These are phyloP conservation scores for Clavulina sp. DNA, from an alignment of 768 basidiomycete species.

Conservation along the genomic window DNA sequence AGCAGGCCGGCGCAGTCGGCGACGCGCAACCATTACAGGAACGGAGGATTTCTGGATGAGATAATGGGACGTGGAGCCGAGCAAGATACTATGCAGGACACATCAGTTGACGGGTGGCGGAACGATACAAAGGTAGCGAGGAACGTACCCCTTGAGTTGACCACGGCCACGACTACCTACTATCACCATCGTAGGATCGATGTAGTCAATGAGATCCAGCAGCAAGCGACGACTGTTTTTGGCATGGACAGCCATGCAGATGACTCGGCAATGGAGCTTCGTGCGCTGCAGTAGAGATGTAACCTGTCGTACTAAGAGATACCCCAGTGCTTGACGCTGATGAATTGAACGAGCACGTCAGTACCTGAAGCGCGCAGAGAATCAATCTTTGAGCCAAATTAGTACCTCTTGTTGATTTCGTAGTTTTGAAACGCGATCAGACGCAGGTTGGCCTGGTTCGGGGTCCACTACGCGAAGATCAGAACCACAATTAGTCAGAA, in stretches of 20 bases:
- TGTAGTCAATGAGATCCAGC: slow-evolving; percentile 58
- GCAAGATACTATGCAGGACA: slow-evolving; percentile 44
- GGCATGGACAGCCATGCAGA: slow-evolving; percentile 95
- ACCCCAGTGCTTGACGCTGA: slow-evolving; percentile 75
- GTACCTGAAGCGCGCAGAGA: background rate
- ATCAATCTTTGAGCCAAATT: background rate
- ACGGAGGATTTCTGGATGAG: slow-evolving; percentile 85
- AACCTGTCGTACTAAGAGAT: slow-evolving; percentile 77
- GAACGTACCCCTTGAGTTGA: slow-evolving; percentile 67
- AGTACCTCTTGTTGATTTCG: slow-evolving; percentile 82
- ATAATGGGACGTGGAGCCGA: slow-evolving; percentile 92
- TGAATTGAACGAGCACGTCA: background rate
- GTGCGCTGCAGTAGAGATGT: slow-evolving; percentile 85
- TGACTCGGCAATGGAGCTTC: slow-evolving; percentile 63
- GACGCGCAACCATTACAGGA: slow-evolving; percentile 91
- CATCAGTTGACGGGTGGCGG: slow-evolving; percentile 1
- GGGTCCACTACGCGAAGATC: slow-evolving; percentile 38
- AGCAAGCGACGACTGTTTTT: slow-evolving; percentile 61
- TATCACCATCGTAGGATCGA: slow-evolving; percentile 80
- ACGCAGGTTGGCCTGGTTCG: slow-evolving; percentile 41
- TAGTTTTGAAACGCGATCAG: slow-evolving; percentile 62
- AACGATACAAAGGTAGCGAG: background rate
- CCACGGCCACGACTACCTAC: slow-evolving; percentile 87
- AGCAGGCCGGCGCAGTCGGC: slow-evolving; percentile 75
- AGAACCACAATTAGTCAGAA: background rate